These are phyloP conservation scores for Diaporthe sp. DNA, from an alignment of 2,329 filamentous ascomycete species.

Conservation along the genomic window DNA sequence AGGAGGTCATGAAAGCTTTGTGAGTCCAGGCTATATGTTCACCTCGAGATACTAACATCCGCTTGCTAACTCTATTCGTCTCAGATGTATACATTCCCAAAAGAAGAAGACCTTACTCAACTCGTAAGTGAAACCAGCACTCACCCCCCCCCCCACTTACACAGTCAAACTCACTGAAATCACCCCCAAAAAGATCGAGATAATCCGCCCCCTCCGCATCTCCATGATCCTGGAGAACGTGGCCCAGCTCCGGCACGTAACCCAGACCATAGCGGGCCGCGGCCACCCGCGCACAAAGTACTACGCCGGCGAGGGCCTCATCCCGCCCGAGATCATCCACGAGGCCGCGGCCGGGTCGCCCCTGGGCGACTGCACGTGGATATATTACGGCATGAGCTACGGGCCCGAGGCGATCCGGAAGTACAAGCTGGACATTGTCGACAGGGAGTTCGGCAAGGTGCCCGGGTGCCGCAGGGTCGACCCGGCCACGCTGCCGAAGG, in stretches of 20 bases:
- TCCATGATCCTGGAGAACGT: constrained; percentile 55
- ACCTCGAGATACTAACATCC: no score
- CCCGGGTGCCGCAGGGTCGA: constrained; percentile 45
- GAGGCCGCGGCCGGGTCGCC: constrained; percentile 40
- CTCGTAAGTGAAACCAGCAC: constrained; percentile 49
- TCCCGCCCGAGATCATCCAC: constrained; percentile 50
- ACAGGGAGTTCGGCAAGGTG: constrained; percentile 45
- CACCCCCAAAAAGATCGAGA: constrained; percentile 42
- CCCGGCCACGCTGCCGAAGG: constrained; percentile 34
- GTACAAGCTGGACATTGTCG: constrained; percentile 47
- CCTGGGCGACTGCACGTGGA: constrained; percentile 49
- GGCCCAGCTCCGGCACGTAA: constrained; percentile 55
- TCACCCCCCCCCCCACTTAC: no score
- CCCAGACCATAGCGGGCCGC: constrained; percentile 47
- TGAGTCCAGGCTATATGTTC: constrained; percentile 36
- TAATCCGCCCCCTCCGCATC: constrained; percentile 47
- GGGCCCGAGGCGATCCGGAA: constrained; percentile 42
- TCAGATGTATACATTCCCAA: constrained; percentile 54
- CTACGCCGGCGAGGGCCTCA: constrained; percentile 48
- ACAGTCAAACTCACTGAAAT: background rate
- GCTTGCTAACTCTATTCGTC: constrained; percentile 45
- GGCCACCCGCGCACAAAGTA: constrained; percentile 48
- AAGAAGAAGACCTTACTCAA: constrained; percentile 59
- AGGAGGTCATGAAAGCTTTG: constrained; percentile 55
- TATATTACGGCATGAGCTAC: constrained; percentile 57